Conservation (phyloP, 345 rosid species). For the Eucalyptus tenuipes region DNA sequence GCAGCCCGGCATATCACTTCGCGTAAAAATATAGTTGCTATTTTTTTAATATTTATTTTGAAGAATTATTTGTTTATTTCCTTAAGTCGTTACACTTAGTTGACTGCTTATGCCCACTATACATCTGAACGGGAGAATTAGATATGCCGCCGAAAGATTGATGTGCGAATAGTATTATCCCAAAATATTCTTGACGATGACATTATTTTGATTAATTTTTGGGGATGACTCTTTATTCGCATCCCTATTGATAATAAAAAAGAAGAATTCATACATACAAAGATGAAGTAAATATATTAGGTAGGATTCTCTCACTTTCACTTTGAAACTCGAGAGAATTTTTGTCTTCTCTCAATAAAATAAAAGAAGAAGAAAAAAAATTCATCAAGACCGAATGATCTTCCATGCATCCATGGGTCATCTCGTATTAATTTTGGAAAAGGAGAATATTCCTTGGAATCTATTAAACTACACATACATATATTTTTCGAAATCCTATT, state of each 20-base stretch:
- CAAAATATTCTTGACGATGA: not conserved
- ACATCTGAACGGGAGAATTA: not conserved
- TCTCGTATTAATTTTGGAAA: not conserved
- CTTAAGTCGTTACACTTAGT: not conserved
- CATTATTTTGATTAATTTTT: not conserved
- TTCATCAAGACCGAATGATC: not conserved
- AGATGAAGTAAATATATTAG: not conserved
- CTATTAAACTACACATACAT: not conserved
- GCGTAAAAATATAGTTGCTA: not conserved
- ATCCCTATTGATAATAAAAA: not conserved
- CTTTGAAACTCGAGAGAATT: slow-evolving; percentile 8
- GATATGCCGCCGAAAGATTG: not conserved
- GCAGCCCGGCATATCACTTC: not conserved
- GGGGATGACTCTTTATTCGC: not conserved
- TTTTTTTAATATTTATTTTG: not conserved
- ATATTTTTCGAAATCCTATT: not conserved
- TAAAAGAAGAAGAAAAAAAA: not conserved
- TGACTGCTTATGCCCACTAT: not conserved
- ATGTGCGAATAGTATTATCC: not conserved
- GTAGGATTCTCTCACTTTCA: not conserved
- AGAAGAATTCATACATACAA: not conserved
- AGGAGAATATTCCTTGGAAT: not conserved
- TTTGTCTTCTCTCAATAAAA: not conserved
- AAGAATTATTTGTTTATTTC: not conserved
- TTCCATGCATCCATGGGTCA: not conserved